A percentile compares a stretch with the other conserved stretches of the same genome.
Conservation (phyloP, 2,329 filamentous ascomycete species). For the Exophiala spinifera region DNA sequence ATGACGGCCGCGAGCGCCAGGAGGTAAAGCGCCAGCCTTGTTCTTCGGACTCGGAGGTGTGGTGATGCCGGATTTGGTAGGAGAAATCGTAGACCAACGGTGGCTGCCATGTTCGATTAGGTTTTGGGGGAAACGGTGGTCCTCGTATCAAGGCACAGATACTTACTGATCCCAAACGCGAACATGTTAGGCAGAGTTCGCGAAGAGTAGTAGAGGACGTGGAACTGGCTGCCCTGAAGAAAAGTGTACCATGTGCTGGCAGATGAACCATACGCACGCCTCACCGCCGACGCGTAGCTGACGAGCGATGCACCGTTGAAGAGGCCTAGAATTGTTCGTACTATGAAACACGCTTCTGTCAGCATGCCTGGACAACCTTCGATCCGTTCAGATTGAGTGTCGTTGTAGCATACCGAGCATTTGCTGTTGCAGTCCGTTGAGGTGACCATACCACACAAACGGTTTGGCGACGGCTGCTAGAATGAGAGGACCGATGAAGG, state of each 20-base stretch:
- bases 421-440: constrained; percentile 54
- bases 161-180: constrained; percentile 74
- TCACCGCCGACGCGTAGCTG: constrained; percentile 62
- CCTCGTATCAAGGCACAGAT: constrained; percentile 35
- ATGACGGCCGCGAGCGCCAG: constrained; percentile 77
- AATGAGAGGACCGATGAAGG: constrained; percentile 77
- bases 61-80: constrained; percentile 42
- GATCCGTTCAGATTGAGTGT: no score
- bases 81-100: constrained; percentile 45
- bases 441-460: constrained; percentile 54
- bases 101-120: constrained; percentile 31
- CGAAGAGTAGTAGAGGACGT: constrained; percentile 88
- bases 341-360: constrained; percentile 41
- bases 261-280: constrained; percentile 63
- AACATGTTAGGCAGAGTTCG: constrained; percentile 95
- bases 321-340: constrained; percentile 72
- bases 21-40: constrained; percentile 66
- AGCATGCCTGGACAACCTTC: not conserved
- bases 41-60: constrained; percentile 43
- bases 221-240: constrained; percentile 82
- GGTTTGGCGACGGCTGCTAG: constrained; percentile 72
- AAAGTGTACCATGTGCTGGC: constrained; percentile 75
- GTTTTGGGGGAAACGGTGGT: not conserved
- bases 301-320: constrained; percentile 70
- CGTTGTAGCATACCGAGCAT: constrained; percentile 48